Evolutionary conservation across 345 rosid species (phyloP), one percentile per base, ranked within the genome.

Genomic region (Salix suchowensis): DNA sequence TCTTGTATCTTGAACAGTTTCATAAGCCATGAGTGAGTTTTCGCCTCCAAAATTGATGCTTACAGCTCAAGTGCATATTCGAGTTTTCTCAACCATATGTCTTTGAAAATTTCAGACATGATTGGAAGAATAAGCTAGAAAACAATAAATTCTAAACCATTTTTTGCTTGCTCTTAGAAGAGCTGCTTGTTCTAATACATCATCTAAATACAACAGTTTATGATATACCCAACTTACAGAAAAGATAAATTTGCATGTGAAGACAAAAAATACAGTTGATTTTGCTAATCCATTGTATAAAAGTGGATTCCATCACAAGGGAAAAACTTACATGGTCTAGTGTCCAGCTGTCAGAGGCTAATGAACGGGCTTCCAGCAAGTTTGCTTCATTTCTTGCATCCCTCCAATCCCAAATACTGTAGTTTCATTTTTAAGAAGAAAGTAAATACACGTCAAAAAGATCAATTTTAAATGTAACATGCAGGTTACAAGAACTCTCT

Each of bases 391-490:
- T 86, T 77, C 75, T 81, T 70, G 87, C 92, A 40, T 90, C 88
- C 84, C 83, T 86, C 98, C 93, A 91, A 81, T 91, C 88, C 97
- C 97, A 96, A 50, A 96, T 72, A 74, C 99, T 93, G 75, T 10
- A 75, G 74, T 52, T 65, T 64, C 11, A 30, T 52, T 48, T 69
- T 52, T 26, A 4, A 19, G 40, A 60, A 62, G 7, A 54, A 34
- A 24, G 18, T 30, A 16, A 65, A 32, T 34, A 18, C 14, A 40
- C 24, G 30, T 62, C 68, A 60, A 7, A 36, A 28, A 65, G 14
- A 23, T 23, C 10, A 26, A n/a, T 58, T 55, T 58, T n/a, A 12
- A n/a, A n/a, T n/a, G 13, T 55, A 55, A 55, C 14, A 55, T 55
- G 28, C 26, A 9, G 28, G 14, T n/a, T n/a, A 55, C 62, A 55